Conservation (phyloP, 2,329 filamentous ascomycete genomes). For the Penicillium expansum region DNA sequence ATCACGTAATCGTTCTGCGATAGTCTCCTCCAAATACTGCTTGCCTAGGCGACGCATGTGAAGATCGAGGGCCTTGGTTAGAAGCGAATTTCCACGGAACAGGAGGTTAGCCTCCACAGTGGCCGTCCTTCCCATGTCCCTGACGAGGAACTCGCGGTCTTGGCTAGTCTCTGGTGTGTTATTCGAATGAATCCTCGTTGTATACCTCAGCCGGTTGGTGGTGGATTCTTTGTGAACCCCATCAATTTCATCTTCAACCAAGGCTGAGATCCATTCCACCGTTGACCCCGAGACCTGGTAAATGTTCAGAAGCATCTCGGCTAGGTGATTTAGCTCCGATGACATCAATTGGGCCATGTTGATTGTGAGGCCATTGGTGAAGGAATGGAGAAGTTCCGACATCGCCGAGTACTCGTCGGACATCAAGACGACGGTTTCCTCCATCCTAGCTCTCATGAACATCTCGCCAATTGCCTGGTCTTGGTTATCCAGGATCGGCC, state of each 20-base stretch:
- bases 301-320: constrained; percentile 86
- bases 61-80: constrained; percentile 89
- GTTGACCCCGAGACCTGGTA: constrained; percentile 87
- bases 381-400: constrained; percentile 78
- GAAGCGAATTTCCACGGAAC: constrained; percentile 88
- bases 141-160: constrained; percentile 59
- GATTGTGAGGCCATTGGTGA: constrained; percentile 76
- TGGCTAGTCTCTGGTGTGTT: constrained; percentile 56
- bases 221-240: constrained; percentile 80
- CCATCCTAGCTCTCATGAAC: constrained; percentile 76
- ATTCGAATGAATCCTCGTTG: constrained; percentile 62
- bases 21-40: constrained; percentile 83
- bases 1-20: constrained; percentile 80
- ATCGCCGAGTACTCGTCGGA: constrained; percentile 80
- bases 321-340: constrained; percentile 72
- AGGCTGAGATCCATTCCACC: constrained; percentile 83
- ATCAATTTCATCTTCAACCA: constrained; percentile 97
- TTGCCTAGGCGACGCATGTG: constrained; percentile 94
- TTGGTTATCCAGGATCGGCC: constrained; percentile 72
- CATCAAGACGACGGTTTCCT: constrained; percentile 87
- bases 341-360: constrained; percentile 79
- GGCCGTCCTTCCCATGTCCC: constrained; percentile 63
- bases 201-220: constrained; percentile 60
- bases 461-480: constrained; percentile 78
- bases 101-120: constrained; percentile 84